Percentiles rank a stretch among this genome's conserved stretches.
phyloP scores from a whole-genome alignment of 192 early-diverging fungal species.

The Backusella morwellensis region DNA sequence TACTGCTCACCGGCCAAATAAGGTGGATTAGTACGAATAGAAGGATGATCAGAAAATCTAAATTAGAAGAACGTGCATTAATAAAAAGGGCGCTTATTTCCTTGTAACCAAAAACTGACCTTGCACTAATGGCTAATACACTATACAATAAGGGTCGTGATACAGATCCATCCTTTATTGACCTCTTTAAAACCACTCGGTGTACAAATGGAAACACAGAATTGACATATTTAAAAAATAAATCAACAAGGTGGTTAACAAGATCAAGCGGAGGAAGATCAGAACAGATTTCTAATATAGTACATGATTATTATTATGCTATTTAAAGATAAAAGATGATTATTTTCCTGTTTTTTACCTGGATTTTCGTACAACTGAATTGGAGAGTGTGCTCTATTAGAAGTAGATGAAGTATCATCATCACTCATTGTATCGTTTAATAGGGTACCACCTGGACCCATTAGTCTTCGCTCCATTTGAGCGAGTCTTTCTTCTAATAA shows the following conservation, averaged over 20 bases:
- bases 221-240: constrained; percentile 49
- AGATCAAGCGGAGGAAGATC: constrained; percentile 44
- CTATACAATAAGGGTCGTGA: constrained; percentile 42
- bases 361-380: constrained; percentile 11
- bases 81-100: neutral
- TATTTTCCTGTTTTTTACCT: neutral
- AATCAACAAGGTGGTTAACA: constrained; percentile 40
- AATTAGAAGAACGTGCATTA: neutral
- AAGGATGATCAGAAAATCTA: constrained; percentile 42
- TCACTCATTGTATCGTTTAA: neutral
- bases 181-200: constrained; percentile 37
- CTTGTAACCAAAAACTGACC: constrained; percentile 18
- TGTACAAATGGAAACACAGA: constrained; percentile 48
- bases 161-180: constrained; percentile 44
- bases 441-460: neutral
- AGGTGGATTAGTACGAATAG: constrained; percentile 40
- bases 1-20: constrained; percentile 49
- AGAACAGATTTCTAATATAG: neutral
- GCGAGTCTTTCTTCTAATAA: constrained; percentile 29
- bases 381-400: neutral
- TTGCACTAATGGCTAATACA: constrained; percentile 45
- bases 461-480: constrained; percentile 15
- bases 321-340: neutral
- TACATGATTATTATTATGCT: too few species aligned
- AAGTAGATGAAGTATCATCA: neutral